A percentile compares a stretch with the other conserved stretches of the same genome.
These are phyloP conservation scores for Musa acuminata DNA, from an alignment of 176 grass and related monocot genomes.

Conservation along the genomic window DNA sequence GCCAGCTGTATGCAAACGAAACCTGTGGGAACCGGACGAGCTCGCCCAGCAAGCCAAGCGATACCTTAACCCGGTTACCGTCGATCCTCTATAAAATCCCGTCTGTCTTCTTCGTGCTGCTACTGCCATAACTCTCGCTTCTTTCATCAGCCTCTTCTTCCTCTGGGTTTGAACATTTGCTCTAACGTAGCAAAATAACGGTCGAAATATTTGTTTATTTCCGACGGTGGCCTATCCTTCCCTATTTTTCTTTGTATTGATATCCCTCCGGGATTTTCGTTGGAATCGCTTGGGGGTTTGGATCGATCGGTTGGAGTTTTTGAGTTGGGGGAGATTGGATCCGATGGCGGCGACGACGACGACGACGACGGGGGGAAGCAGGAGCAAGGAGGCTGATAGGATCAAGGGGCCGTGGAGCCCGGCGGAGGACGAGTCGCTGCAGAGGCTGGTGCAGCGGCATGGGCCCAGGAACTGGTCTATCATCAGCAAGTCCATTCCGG, in stretches of 20 bases:
- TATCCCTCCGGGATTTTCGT: too few relatives aligned
- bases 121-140: neutral
- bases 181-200: neutral
- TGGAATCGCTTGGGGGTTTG: neutral
- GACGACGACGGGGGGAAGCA: neutral
- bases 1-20: conserved; percentile 47
- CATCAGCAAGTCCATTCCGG: conserved; percentile 56
- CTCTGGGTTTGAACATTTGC: neutral
- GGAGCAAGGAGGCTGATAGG: conserved; percentile 36
- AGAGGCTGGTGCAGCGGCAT: conserved; percentile 51
- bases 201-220: too few relatives aligned
- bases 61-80: conserved; percentile 18
- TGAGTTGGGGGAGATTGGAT: neutral
- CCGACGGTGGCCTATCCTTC: too few relatives aligned
- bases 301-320: neutral
- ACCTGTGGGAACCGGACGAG: neutral
- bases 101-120: neutral
- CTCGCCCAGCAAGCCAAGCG: conserved; percentile 8
- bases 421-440: conserved; percentile 80
- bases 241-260: too few relatives aligned
- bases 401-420: conserved; percentile 92
- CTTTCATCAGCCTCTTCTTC: neutral
- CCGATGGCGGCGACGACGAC: conserved; percentile 1
- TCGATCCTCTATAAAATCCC: conserved; percentile 7
- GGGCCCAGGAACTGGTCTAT: conserved; percentile 83